phyloP scores from a whole-genome alignment of 306 rosid genomes.

The Prunus padus region DNA sequence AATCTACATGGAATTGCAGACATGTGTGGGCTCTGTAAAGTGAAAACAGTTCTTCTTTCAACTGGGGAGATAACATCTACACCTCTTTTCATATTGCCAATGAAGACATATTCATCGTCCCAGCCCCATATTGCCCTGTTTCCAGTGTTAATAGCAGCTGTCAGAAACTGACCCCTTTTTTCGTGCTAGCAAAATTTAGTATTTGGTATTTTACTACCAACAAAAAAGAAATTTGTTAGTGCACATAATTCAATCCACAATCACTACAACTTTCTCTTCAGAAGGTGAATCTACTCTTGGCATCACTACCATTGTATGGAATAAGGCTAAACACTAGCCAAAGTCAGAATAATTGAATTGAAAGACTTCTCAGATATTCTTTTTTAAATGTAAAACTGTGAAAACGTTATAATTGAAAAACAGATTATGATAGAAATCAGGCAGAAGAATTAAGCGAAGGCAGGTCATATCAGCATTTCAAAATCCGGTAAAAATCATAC shows the following conservation, averaged over 20 bases:
- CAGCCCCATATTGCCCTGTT: slow-evolving; percentile 97
- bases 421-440: background rate
- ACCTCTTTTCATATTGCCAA: slow-evolving; percentile 83
- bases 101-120: slow-evolving; percentile 66
- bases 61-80: slow-evolving; percentile 65
- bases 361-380: too few relatives aligned
- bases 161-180: background rate
- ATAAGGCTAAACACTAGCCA: too few relatives aligned
- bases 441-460: slow-evolving; percentile 6
- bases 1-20: slow-evolving; percentile 90
- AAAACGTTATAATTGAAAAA: too few relatives aligned
- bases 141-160: background rate
- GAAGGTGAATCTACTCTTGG: too few relatives aligned
- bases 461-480: slow-evolving; percentile 1
- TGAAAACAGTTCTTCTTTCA: slow-evolving; percentile 36
- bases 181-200: background rate
- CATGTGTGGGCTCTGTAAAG: slow-evolving; percentile 58
- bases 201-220: background rate
- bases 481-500: slow-evolving; percentile 38
- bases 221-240: background rate
- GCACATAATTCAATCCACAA: too few relatives aligned
- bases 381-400: too few relatives aligned
- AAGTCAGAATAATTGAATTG: too few relatives aligned
- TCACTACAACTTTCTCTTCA: too few relatives aligned
- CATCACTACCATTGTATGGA: too few relatives aligned